These are phyloP conservation scores for Fusarium mexicanum DNA, from an alignment of 2,329 filamentous ascomycete species.

Conservation along the genomic window DNA sequence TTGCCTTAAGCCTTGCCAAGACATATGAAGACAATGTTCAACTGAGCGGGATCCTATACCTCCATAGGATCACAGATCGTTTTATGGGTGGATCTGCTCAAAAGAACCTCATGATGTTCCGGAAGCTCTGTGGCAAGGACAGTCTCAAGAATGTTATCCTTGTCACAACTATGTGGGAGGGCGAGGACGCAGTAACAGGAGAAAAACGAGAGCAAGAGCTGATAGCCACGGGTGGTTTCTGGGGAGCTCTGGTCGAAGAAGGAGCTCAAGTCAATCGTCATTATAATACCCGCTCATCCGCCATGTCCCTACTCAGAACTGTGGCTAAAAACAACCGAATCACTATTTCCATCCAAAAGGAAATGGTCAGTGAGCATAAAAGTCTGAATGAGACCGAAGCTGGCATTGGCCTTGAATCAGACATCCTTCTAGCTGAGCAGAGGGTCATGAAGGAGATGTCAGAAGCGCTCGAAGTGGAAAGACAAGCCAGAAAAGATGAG, in stretches of 20 bases:
- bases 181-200: neutral
- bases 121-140: neutral
- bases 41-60: conserved; percentile 6
- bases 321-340: neutral
- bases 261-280: neutral
- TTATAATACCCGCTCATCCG: neutral
- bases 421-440: neutral
- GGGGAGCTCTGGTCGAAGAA: neutral
- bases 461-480: neutral
- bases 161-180: neutral
- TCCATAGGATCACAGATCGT: conserved; percentile 9
- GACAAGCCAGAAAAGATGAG: neutral
- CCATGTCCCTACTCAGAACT: neutral
- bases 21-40: conserved; percentile 4
- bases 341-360: neutral
- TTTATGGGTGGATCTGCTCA: neutral
- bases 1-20: neutral
- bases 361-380: neutral
- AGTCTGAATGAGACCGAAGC: neutral
- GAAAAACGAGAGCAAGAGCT: neutral
- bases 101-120: neutral
- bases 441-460: neutral
- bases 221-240: neutral
- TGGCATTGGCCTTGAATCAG: neutral
- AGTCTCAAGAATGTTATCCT: neutral